Evolutionary conservation across 768 basidiomycete genomes (phyloP), one percentile per base, ranked within the genome.

Genomic region (Boletus sp.): DNA sequence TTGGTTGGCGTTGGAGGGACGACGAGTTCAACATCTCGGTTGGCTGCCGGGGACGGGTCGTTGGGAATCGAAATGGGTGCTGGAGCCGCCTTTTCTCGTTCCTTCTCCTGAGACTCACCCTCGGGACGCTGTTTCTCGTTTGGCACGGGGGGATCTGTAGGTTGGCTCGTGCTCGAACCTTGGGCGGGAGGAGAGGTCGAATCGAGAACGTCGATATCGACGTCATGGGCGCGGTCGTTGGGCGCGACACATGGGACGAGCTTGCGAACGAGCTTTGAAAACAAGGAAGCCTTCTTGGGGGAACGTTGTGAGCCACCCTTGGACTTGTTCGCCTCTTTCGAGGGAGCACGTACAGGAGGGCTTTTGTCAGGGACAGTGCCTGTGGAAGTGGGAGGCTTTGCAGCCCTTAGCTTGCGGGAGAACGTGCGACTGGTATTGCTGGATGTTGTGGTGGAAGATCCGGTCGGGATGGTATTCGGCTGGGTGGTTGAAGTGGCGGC

Each of bases 211-310:
- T 77, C 77, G 54, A 76, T 65, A 41, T 84, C 80, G 49, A 79
- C 58, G 47, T 69, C 65, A 55, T 83, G 81, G n/a, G 78, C 63
- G 56, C 73, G 73, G 40, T 74, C 66, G 18, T 78, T 81, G 20
- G 83, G 76, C n/a, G 80, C 76, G 47, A 87, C 73, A 58, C 89
- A 90, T 35, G 88, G 89, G 49, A 89, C 78, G 52, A 90, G 78
- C 57, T 80, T 78, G 59, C 77, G 81, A 50, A 89, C 67, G 55
- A 90, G 73, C 67, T 78, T 83, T 50, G 82, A 79, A 56, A 87
- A 71, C 63, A 89, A 79, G 24, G 85, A 83, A 51, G 78, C 75
- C 74, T 80, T 80, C 61, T 73, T 62, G 67, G 67, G 56, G 52
- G 71, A 70, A 66, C 50, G 65, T 55, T 60, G 73, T 67, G 66